Conservation (phyloP, 768 basidiomycete genomes). For the Kwoniella bestiolae region DNA sequence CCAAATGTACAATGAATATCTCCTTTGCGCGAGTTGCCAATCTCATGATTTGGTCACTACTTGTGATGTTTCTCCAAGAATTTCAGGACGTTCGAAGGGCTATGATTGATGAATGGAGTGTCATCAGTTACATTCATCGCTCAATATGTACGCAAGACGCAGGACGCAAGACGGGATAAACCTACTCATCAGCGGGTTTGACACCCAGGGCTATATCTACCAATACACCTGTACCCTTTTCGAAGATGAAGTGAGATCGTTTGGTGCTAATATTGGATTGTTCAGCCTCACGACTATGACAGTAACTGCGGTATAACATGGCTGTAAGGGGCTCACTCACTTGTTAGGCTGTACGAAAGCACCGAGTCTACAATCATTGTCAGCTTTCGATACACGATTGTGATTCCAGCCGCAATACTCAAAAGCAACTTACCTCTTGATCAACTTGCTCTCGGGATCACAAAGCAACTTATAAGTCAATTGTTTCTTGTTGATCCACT, state of each 20-base stretch:
- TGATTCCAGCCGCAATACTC: neutral
- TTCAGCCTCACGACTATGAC: too few species aligned
- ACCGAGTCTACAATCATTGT: constrained; percentile 65
- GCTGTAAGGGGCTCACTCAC: constrained; percentile 35
- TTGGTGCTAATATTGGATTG: constrained; percentile 67
- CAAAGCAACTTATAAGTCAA: constrained; percentile 85
- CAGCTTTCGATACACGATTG: neutral
- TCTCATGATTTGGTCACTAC: too few species aligned
- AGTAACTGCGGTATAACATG: neutral
- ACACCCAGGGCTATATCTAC: constrained; percentile 83
- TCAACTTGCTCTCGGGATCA: constrained; percentile 80
- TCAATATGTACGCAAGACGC: too few species aligned
- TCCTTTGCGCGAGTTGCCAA: too few species aligned
- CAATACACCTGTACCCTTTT: constrained; percentile 79
- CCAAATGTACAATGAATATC: too few species aligned
- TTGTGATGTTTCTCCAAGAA: constrained; percentile 65
- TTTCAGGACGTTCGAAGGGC: constrained; percentile 69
- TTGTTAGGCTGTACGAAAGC: constrained; percentile 69
- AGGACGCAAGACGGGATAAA: constrained; percentile 10
- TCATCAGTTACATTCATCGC: neutral
- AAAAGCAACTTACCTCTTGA: constrained; percentile 59
- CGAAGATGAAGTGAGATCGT: constrained; percentile 92
- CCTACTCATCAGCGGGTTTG: constrained; percentile 73
- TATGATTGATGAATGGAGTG: constrained; percentile 50
- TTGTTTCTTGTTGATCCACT: constrained; percentile 66